Conservation (phyloP, 495 filamentous ascomycete species). For the Talaromyces adpressus region DNA sequence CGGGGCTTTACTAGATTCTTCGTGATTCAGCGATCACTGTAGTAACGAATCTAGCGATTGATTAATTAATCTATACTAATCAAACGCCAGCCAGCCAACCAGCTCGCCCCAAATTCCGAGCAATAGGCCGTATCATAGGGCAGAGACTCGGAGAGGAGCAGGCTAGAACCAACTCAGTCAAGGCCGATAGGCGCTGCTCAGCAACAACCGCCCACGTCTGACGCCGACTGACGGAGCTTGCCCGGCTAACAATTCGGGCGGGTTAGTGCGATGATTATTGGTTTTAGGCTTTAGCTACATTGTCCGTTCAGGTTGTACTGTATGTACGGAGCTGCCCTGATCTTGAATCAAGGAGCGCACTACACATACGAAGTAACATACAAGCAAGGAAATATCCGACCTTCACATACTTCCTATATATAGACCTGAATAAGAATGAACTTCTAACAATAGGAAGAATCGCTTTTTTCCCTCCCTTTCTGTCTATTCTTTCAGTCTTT, state of each 20-base stretch:
- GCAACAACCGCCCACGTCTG: not conserved
- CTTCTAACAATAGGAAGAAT: not conserved
- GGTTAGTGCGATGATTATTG: not conserved
- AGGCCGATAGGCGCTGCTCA: not conserved
- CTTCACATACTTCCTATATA: constrained; percentile 2
- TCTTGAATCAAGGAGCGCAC: not conserved
- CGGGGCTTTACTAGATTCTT: not conserved
- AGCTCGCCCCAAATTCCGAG: not conserved
- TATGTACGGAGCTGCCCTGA: not conserved
- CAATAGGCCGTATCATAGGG: not conserved
- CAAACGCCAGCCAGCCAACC: not conserved
- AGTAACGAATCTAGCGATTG: not conserved
- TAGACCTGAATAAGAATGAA: not conserved
- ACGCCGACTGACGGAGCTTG: not conserved
- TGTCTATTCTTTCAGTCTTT: not conserved
- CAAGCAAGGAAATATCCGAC: not conserved
- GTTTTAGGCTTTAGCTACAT: not conserved
- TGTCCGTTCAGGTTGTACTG: not conserved
- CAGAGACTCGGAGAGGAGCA: not conserved
- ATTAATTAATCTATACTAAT: not conserved
- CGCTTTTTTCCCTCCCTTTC: not conserved
- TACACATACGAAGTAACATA: not conserved
- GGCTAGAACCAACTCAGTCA: not conserved
- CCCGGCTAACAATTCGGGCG: not conserved
- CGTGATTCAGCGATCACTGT: not conserved